A percentile compares a stretch with the other conserved stretches of the same genome.
phyloP scores from a whole-genome alignment of 2,329 filamentous ascomycete genomes.

The Xylariaceae sp. region DNA sequence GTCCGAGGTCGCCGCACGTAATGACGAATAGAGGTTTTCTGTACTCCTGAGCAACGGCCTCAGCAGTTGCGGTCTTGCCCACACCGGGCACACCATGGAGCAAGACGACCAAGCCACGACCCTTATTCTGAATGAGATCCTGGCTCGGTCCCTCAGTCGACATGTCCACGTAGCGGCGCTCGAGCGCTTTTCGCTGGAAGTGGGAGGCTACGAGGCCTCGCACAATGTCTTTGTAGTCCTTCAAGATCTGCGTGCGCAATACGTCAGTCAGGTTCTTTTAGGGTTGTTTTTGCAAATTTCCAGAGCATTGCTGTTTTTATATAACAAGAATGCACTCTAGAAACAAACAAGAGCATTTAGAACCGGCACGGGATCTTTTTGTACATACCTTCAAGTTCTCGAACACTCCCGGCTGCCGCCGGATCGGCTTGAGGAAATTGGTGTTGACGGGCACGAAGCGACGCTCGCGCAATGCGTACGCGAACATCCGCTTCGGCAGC shows the following conservation, averaged over 20 bases:
- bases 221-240: conserved; percentile 40
- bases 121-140: conserved; percentile 44
- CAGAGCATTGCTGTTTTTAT: too few relatives aligned
- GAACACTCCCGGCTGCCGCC: conserved; percentile 35
- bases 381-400: conserved; percentile 31
- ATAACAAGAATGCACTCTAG: too few relatives aligned
- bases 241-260: conserved; percentile 24
- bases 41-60: conserved; percentile 39
- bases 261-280: too few relatives aligned
- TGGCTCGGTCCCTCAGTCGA: conserved; percentile 27
- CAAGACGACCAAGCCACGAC: conserved; percentile 40
- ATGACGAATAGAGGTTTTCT: conserved; percentile 45
- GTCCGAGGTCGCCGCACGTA: conserved; percentile 45
- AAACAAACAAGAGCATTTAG: too few relatives aligned
- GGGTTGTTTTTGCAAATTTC: too few relatives aligned
- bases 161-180: conserved; percentile 30
- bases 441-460: conserved; percentile 37
- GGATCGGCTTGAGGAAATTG: conserved; percentile 32
- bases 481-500: conserved; percentile 40
- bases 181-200: conserved; percentile 37
- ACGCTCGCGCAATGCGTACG: conserved; percentile 38
- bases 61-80: conserved; percentile 46
- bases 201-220: conserved; percentile 38
- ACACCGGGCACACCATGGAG: conserved; percentile 46
- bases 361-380: too few relatives aligned